These are phyloP conservation scores for Podospora anserina DNA, from an alignment of 495 filamentous ascomycete species.

Conservation along the genomic window DNA sequence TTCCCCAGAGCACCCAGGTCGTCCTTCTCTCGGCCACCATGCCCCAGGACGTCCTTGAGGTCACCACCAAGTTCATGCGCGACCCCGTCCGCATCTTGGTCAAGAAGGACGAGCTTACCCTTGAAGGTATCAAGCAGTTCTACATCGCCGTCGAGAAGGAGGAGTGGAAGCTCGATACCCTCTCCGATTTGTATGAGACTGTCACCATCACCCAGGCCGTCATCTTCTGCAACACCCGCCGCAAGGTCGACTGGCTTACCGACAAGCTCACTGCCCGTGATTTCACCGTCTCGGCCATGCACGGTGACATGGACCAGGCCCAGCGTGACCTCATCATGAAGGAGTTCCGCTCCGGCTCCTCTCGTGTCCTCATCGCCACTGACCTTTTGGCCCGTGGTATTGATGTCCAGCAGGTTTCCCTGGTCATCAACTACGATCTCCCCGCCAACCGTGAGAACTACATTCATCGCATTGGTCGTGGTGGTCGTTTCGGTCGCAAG, in stretches of 20 bases:
- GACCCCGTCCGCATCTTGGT: constrained; percentile 98
- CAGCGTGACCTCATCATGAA: constrained; percentile 99
- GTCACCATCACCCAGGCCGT: constrained; percentile 98
- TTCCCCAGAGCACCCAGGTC: constrained; percentile 94
- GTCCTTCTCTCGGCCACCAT: constrained; percentile 97
- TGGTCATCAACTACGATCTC: constrained; percentile 99
- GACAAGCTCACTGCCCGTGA: constrained; percentile 98
- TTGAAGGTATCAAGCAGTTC: constrained; percentile 98
- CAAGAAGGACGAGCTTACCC: constrained; percentile 97
- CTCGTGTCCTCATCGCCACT: constrained; percentile 94
- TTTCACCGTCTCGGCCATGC: constrained; percentile 98
- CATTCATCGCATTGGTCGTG: constrained; percentile 95
- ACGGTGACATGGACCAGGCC: constrained; percentile 98
- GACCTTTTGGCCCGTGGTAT: constrained; percentile 98
- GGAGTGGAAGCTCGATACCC: constrained; percentile 99
- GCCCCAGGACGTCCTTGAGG: constrained; percentile 96
- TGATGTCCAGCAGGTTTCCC: constrained; percentile 97
- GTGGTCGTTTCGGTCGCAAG: constrained; percentile 94
- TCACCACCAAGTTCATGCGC: constrained; percentile 99
- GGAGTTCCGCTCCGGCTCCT: constrained; percentile 95
- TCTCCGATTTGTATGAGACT: constrained; percentile 98
- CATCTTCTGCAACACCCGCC: constrained; percentile 99
- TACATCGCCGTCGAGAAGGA: constrained; percentile 99
- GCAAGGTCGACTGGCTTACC: constrained; percentile 99
- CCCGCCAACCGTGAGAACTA: constrained; percentile 99